Conservation (phyloP, 768 basidiomycete genomes). For the Gyrodon lividus region DNA sequence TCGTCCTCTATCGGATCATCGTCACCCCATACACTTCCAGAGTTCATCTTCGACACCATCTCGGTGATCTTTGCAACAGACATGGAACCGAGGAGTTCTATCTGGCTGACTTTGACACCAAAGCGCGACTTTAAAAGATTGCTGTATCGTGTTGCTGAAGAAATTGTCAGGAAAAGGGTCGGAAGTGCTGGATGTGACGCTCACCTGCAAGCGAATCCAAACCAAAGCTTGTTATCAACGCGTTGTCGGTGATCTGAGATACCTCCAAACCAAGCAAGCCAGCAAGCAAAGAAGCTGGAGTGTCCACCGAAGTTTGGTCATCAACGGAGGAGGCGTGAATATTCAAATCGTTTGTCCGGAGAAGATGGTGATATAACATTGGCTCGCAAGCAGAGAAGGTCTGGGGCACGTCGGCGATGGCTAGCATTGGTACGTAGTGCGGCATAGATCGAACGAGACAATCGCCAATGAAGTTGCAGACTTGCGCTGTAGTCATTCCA, state of each 20-base stretch:
- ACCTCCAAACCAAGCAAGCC: slow-evolving; percentile 6
- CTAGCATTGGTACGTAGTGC: slow-evolving; percentile 13
- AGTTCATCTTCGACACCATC: slow-evolving; percentile 3
- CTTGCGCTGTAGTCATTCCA: slow-evolving; percentile 16
- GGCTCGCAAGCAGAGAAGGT: slow-evolving; percentile 13
- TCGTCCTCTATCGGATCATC: slow-evolving; percentile 3
- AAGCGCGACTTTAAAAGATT: slow-evolving; percentile 8
- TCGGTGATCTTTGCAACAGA: slow-evolving; percentile 7
- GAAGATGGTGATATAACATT: slow-evolving; percentile 9
- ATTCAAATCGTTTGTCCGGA: slow-evolving; percentile 1
- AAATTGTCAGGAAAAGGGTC: not conserved
- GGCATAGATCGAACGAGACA: slow-evolving; percentile 8
- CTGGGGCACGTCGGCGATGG: slow-evolving; percentile 7
- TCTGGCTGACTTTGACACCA: slow-evolving; percentile 11
- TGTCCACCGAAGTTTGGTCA: slow-evolving; percentile 2
- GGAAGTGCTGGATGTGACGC: not conserved
- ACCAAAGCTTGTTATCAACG: slow-evolving; percentile 14
- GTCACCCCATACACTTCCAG: not conserved
- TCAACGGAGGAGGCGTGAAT: not conserved
- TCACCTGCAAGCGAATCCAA: slow-evolving; percentile 13
- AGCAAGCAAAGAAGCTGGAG: slow-evolving; percentile 8
- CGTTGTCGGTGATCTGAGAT: slow-evolving; percentile 11
- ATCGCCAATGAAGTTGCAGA: slow-evolving; percentile 16
- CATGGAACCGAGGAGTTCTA: slow-evolving; percentile 15
- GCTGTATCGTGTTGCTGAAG: slow-evolving; percentile 13